Conservation (phyloP, 2,329 filamentous ascomycete genomes). For the Penicillium glabrum region DNA sequence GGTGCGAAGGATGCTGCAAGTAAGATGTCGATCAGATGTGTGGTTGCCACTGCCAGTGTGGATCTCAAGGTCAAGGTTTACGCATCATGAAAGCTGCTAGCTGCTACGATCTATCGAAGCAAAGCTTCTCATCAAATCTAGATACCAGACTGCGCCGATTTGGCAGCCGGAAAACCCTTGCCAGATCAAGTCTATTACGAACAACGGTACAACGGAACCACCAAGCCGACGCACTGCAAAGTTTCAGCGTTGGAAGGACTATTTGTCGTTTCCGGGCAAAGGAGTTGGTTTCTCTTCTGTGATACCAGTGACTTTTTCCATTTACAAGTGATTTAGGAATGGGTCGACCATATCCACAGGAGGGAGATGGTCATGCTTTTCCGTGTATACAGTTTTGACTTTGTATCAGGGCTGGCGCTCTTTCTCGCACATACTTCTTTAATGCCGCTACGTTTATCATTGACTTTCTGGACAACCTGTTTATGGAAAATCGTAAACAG, state of each 20-base stretch:
- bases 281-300: slow-evolving; percentile 27
- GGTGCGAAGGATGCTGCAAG: slow-evolving; percentile 16
- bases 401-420: neutral
- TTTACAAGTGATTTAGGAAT: slow-evolving; percentile 17
- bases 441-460: slow-evolving; percentile 7
- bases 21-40: slow-evolving; percentile 67
- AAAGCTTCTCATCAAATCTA: neutral
- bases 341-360: slow-evolving; percentile 6
- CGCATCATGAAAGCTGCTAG: slow-evolving; percentile 14
- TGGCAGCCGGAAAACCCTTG: neutral
- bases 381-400: slow-evolving; percentile 15
- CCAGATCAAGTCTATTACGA: slow-evolving; percentile 8
- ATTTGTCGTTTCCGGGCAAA: slow-evolving; percentile 21
- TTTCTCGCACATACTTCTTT: slow-evolving; percentile 20
- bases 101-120: neutral
- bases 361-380: slow-evolving; percentile 4
- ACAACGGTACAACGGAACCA: slow-evolving; percentile 3
- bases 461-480: neutral
- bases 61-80: slow-evolving; percentile 59
- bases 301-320: slow-evolving; percentile 25
- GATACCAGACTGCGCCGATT: neutral
- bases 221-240: slow-evolving; percentile 4
- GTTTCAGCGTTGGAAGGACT: slow-evolving; percentile 12
- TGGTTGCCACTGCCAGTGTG: slow-evolving; percentile 84
- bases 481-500: neutral